phyloP scores from a whole-genome alignment of 495 filamentous ascomycete genomes.

The Evansstolkia leycettana region DNA sequence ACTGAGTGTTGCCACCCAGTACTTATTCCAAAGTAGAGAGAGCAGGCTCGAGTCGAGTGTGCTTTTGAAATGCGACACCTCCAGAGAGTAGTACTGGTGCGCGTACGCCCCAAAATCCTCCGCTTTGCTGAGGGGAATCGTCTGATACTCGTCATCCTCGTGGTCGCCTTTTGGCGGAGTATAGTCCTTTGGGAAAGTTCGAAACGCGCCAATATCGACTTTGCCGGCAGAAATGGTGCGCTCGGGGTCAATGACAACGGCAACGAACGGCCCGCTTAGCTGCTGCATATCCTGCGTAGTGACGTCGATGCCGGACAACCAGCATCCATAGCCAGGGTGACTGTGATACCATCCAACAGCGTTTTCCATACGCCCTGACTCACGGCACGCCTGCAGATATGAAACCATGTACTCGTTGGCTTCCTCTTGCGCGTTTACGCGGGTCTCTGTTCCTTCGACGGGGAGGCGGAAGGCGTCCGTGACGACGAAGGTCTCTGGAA shows the following conservation, averaged over 20 bases:
- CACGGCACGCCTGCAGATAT: slow-evolving; percentile 64
- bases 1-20: slow-evolving; percentile 98
- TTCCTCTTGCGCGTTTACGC: slow-evolving; percentile 89
- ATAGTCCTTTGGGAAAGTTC: slow-evolving; percentile 75
- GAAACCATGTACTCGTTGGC: slow-evolving; percentile 95
- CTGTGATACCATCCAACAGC: slow-evolving; percentile 97
- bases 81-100: slow-evolving; percentile 77
- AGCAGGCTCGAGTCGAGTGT: slow-evolving; percentile 76
- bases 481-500: slow-evolving; percentile 71
- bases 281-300: slow-evolving; percentile 78
- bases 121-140: slow-evolving; percentile 77
- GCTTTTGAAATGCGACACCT: slow-evolving; percentile 87
- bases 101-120: slow-evolving; percentile 94
- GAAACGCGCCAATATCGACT: slow-evolving; percentile 95
- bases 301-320: slow-evolving; percentile 94
- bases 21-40: slow-evolving; percentile 95
- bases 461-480: slow-evolving; percentile 91
- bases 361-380: slow-evolving; percentile 72
- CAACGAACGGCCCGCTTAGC: slow-evolving; percentile 82
- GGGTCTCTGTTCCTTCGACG: slow-evolving; percentile 94
- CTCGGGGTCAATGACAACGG: slow-evolving; percentile 95
- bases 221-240: slow-evolving; percentile 89
- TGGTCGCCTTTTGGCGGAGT: slow-evolving; percentile 37
- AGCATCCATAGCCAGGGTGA: slow-evolving; percentile 97
- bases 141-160: slow-evolving; percentile 37